Base-by-base conservation (phyloP, 345 rosid species). In the Sonneratia alba region DNA sequence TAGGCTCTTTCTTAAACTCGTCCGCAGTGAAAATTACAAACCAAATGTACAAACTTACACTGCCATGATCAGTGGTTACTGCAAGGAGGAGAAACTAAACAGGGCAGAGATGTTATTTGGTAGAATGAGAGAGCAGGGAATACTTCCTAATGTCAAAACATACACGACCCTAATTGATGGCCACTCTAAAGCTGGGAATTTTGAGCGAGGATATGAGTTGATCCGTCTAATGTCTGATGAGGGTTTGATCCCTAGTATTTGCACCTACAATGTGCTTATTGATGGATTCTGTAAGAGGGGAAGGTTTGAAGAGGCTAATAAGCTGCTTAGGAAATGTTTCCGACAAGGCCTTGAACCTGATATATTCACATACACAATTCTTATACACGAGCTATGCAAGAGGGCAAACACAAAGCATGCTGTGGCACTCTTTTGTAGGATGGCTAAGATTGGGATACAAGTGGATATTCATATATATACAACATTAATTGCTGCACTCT, bases 91-190 rank as follows among this genome's bases (percentile, higher is more conserved):
- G 62, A 89, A 89, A 85, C 68, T 94, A 90, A 89, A 83, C 71
- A 86, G 91, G 37, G 93, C 91, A 36, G 97, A 89, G 88, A 94
- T 91, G 97, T 72, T 94, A 75, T 76, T 94, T 18, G 36, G 84
- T 65, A 86, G 88, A 77, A 91, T 91, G 98, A 87, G 84, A 80
- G 97, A 87, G 72, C 98, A 93, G 76, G 96, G 90, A 48, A 72
- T 91, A 77, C 49, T 66, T 76, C 93, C 98, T 63, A 91, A 88
- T 66, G 78, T 84, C 65, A 85, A 84, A 13, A 91, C 97, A 7
- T 91, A 91, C 75, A 86, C 91, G 62, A 83, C 88, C 67, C 91
- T 91, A 36, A 82, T 89, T 0, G 66, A 83, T 75, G 98, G 96
- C 34, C 90, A 91, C 51, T 86, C 91, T 73, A 88, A 87, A 82